Evolutionary conservation across 331 rosid genomes (phyloP).

Genomic region (Cydonia oblonga): DNA sequence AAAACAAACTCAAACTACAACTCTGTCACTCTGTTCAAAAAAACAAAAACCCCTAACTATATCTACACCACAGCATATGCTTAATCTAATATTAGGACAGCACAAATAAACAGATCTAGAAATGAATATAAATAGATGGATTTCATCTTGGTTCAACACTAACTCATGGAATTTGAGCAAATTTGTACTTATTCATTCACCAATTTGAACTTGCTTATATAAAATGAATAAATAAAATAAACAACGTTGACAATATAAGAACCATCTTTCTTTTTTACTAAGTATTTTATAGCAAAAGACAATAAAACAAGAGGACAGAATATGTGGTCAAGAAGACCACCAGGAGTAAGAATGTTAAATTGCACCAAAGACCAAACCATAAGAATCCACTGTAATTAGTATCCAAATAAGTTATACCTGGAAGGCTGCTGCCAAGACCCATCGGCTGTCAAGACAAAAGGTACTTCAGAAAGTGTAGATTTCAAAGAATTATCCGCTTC

Average conservation of each 20-base stretch:
- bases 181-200: not conserved
- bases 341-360: not conserved
- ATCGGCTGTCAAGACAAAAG: constrained; percentile 78
- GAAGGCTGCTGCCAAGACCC: constrained; percentile 93
- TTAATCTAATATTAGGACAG: not conserved
- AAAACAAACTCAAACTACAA: not conserved
- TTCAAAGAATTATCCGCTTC: constrained; percentile 59
- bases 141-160: not conserved
- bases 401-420: constrained; percentile 33
- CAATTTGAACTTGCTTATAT: not conserved
- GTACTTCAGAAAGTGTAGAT: constrained; percentile 48
- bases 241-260: not conserved
- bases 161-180: not conserved
- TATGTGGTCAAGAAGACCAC: no score
- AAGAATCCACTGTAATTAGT: not conserved
- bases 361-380: not conserved
- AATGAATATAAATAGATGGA: not conserved
- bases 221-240: not conserved
- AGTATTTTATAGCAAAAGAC: no score
- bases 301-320: no score
- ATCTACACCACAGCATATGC: not conserved
- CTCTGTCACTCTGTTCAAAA: not conserved
- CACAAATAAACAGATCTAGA: not conserved
- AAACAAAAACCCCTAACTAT: not conserved
- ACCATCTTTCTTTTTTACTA: not conserved